Evolutionary conservation across 129 eudicot genomes (phyloP).

Genomic region (Mikania micrantha): DNA sequence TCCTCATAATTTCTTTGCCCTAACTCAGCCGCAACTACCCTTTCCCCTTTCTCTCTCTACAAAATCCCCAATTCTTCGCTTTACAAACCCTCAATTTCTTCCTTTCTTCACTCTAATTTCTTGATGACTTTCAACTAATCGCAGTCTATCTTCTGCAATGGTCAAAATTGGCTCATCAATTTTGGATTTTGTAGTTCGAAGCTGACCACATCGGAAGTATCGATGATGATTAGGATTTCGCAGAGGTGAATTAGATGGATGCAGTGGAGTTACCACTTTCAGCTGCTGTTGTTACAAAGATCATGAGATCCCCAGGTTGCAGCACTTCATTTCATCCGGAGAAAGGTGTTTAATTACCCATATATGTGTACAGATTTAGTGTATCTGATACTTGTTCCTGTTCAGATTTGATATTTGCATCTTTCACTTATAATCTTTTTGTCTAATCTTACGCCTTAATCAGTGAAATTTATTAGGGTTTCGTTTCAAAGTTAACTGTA

Average conservation of each 20-base stretch:
- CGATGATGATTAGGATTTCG: conserved; percentile 14
- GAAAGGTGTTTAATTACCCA: conserved; percentile 40
- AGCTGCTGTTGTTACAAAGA: conserved; percentile 40
- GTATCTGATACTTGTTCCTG: neutral
- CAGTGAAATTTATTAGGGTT: neutral
- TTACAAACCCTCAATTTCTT: conserved; percentile 14
- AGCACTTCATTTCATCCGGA: conserved; percentile 32
- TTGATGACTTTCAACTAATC: conserved; percentile 19
- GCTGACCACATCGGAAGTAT: conserved; percentile 3
- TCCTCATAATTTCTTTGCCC: conserved; percentile 53
- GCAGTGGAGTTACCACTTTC: conserved; percentile 47
- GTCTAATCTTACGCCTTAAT: conserved; percentile 8
- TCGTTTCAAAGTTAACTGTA: neutral
- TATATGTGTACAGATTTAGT: conserved; percentile 1
- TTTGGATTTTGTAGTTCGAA: conserved; percentile 4
- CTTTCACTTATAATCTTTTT: neutral
- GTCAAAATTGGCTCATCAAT: conserved; percentile 16
- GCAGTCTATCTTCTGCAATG: conserved; percentile 8
- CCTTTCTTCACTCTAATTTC: neutral
- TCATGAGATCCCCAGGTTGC: conserved; percentile 84
- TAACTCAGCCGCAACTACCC: conserved; percentile 68
- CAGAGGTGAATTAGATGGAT: conserved; percentile 39
- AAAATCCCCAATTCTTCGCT: conserved; percentile 16
- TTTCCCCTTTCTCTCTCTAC: conserved; percentile 14
- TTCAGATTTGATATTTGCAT: neutral